Evolutionary conservation across 805 yeast genomes (phyloP), one percentile per base, ranked within the genome.

Genomic region (Candida ulmi): DNA sequence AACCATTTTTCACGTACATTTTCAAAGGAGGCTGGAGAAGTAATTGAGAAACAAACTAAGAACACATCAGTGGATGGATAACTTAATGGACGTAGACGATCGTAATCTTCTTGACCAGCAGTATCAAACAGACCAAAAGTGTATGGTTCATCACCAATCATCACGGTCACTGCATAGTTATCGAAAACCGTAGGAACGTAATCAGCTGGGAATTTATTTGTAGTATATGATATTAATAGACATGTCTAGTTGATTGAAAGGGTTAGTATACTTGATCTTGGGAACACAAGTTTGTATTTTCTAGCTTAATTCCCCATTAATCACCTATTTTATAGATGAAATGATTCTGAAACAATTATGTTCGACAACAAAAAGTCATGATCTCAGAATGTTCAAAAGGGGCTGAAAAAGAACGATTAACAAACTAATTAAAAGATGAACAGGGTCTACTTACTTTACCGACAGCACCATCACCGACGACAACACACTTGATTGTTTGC

Each of bases 401-500:
- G 24, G 24, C 9, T 21, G 24, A 15, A 18, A 28, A 13, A 5
- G 19, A 15, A 28, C 30, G 26, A 18, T 17, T 5, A 17, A 11
- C 8, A 27, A 27, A 12, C 16, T n/a, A 27, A 33, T 17, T 21
- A 19, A 13, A 23, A 23, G 24, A 19, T n/a, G n/a, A n/a, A n/a
- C n/a, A n/a, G n/a, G n/a, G n/a, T n/a, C n/a, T 8, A 57, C 69
- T 39, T 43, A 68, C 73, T 60, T 88, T 91, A 55, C 99, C 99
- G 48, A 93, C 98, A 53, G 98, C 98, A 86, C 99, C 99, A 69
- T 93, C 99, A 50, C 99, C 99, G 41, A 93, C 98, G 50, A 91
- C 97, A 50, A 93, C 98, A 74, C 98, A 93, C 68, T 91, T 91
- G 63, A 85, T 63, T 36, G 75, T 69, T 56, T 69, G 73, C 75